Base-by-base conservation (phyloP, 1,284 basidiomycete species). In the Leccinum pallidistipes region DNA sequence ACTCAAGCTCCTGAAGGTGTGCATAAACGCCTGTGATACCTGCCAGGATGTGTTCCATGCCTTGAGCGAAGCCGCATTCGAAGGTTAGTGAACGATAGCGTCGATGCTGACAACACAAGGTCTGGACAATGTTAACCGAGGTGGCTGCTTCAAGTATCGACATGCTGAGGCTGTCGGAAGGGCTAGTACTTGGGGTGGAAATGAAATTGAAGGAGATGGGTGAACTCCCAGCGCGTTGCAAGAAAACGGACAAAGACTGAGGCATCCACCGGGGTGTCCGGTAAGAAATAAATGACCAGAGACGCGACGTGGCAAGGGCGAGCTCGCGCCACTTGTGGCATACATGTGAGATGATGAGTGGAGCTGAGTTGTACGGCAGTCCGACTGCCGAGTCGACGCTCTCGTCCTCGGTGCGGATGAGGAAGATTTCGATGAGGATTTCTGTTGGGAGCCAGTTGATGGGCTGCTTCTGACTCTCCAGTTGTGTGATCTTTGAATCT, bases 401-500 rank as follows among this genome's bases (percentile, higher is more conserved):
- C 61, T 66, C 59, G 38, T 68, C 68, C 64, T 70, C 69, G 54
- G 67, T 60, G 56, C 69, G 66, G 18, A 69, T 65, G 49, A 76
- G 53, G 61, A 84, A 85, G 51, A 83, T 76, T 16, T 78, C 73
- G 51, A 75, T 65, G 56, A 85, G 75, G 16, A 84, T 69, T 65
- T 85, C 83, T 18, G 74, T 63, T 7, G 83, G 83, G 38, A 84
- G 76, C 78, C 78, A 79, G 63, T 81, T 78, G 59, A 83, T 74
- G 14, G 82, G 83, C 27, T 78, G 71, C 50, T 71, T 76, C 65
- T 78, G 73, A 12, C 69, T 73, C 52, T 79, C 69, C 29, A 84
- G 69, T 1, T 74, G 72, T 51, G 65, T 65, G 45, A 71, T 68
- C 65, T 73, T 69, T 27, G 58, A 62, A 53, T 69, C 67, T n/a